phyloP scores from a whole-genome alignment of 73 alveolate species.

The Breviolum minutum region DNA sequence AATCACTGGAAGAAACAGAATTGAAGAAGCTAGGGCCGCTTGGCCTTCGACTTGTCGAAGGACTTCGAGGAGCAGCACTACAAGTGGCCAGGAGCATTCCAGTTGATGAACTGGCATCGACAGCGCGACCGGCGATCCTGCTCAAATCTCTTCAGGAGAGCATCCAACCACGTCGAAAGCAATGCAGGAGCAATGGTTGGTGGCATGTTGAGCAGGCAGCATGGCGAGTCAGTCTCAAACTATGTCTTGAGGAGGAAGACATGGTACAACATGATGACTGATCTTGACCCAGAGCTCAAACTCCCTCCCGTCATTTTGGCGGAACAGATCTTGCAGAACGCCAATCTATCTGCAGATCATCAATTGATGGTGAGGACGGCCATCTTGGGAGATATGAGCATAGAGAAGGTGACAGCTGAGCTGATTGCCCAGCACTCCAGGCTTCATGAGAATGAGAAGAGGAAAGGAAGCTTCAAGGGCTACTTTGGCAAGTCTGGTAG shows the following conservation, averaged over 20 bases:
- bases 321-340: not conserved
- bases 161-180: not conserved
- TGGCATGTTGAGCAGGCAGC: not conserved
- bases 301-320: not conserved
- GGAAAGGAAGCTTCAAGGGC: not conserved
- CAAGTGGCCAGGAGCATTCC: not conserved
- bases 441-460: not conserved
- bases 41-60: not conserved
- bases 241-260: not conserved
- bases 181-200: not conserved
- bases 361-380: not conserved
- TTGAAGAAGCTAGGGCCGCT: not conserved
- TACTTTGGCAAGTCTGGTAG: not conserved
- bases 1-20: not conserved
- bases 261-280: constrained; percentile 4
- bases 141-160: not conserved
- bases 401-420: not conserved
- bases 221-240: not conserved
- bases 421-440: not conserved
- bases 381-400: not conserved
- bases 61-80: not conserved
- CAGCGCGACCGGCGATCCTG: not conserved
- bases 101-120: not conserved
- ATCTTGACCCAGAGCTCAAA: not conserved
- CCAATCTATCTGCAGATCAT: not conserved